Base-by-base conservation (phyloP, 257 asterid species). In the Solanum stenotomum region DNA sequence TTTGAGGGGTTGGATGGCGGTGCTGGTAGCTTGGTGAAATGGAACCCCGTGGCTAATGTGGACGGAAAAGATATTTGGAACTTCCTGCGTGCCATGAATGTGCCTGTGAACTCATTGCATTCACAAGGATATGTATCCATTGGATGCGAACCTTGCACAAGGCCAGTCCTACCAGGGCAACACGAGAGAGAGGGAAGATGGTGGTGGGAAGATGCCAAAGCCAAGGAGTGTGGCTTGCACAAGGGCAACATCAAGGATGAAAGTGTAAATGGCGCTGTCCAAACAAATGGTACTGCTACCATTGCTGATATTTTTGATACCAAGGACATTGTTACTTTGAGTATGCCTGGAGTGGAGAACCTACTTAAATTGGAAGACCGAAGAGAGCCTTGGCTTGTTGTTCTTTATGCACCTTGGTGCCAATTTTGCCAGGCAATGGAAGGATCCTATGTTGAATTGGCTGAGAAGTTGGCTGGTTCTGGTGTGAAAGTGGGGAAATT, bases 201-300 rank as follows among this genome's bases (percentile, higher is more conserved):
- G 98, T 96, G 99, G 98, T 96, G 99, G 98, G 98, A 96, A 85
- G 99, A 95, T 88, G 98, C 99, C 70, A 93, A 92, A 92, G 99
- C 99, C 3, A 96, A 96, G 90, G 98, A 96, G 89, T 96, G 99
- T 16, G 99, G 98, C 2, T 92, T 96, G 15, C 99, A 96, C 92
- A 96, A 94, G 89, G 98, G 99, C 67, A 96, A 96, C 61, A 89
- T 96, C 20, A 95, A 94, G 90, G 96, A 96, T 40, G 96, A 85
- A 33, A 89, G 68, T 23, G 93, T 78, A 8, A 86, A 91, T 77
- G 95, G 92, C 1, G 87, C 82, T 7, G 89, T 71, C 86, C 91
- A 89, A 5, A 88, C 89, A 0, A 92, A 95, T 52, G 96, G 94
- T 38, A 89, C 90, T 7, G 52, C 83, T 6, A 20, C 88, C 0